Evolutionary conservation across 768 basidiomycete genomes (phyloP), one percentile per base, ranked within the genome.

Genomic region (Calocybe cyanea): DNA sequence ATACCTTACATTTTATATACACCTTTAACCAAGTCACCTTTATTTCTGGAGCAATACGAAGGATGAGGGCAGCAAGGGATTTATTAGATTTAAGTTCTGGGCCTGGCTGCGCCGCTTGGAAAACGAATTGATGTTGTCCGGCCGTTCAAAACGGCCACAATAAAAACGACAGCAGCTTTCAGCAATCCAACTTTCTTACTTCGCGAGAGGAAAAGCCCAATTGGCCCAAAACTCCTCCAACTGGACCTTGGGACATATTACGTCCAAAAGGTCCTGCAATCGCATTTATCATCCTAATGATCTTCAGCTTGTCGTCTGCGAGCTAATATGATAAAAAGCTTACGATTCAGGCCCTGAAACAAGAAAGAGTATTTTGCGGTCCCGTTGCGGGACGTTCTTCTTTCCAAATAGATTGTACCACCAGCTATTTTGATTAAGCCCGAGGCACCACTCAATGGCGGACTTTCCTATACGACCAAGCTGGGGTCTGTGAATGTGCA

Each of bases 291-390:
- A 92, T 90, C 38, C 89, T 92, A 55, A 46, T 32, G 49, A 28
- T 34, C 52, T 19, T 43, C 49, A 46, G 31, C 7, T 6, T 41
- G 18, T 1, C 4, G 9, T 38, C 20, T 30, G 24, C 48, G 48
- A 38, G 17, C 43, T 17, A 20, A 23, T 36, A 7, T 23, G 7
- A 33, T 28, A 45, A 43, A 46, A 19, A n/a, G 63, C 83, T 57
- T 62, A 91, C 90, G 74, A 73, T 50, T 91, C 85, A n/a, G 90
- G 91, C 20, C 90, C 90, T 63, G 87, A 92, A 3, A 92, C 77
- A 10, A 92, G 63, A 58, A 92, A 85, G 45, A 92, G 64, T 36
- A 67, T 77, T 54, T 70, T 76, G 43, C 63, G 63, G 39, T 54
- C 51, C 14, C 51, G 50, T 31, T 54, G 52, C 17, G 58, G 24